phyloP scores from a whole-genome alignment of 2,329 filamentous ascomycete species.

The Ceratocystis destructans region DNA sequence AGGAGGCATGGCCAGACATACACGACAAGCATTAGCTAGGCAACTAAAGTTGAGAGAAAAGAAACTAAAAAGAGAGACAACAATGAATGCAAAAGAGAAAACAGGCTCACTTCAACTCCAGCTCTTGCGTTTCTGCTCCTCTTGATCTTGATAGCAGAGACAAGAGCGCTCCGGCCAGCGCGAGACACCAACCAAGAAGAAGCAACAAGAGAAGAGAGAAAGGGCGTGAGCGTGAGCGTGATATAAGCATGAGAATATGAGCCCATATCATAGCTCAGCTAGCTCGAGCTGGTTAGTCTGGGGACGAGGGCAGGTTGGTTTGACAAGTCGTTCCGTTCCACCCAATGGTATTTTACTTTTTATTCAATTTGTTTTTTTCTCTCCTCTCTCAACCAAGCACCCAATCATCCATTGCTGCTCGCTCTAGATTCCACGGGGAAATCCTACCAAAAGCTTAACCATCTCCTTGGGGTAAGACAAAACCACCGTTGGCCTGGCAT shows the following conservation, averaged over 20 bases:
- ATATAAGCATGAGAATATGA: background rate
- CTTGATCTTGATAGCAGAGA: background rate
- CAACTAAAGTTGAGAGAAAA: background rate
- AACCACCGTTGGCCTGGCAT: background rate
- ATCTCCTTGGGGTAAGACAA: background rate
- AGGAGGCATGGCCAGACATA: background rate
- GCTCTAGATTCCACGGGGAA: background rate
- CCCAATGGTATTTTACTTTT: background rate
- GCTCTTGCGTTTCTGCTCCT: background rate
- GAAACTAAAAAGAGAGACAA: background rate
- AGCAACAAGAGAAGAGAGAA: background rate
- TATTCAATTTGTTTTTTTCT: background rate
- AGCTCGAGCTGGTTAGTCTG: too few species aligned
- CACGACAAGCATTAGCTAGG: background rate
- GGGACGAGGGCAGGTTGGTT: background rate
- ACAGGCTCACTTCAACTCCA: background rate
- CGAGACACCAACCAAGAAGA: background rate
- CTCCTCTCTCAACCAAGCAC: background rate
- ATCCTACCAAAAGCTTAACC: slow-evolving; percentile 7
- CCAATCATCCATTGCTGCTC: background rate
- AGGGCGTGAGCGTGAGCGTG: too few species aligned
- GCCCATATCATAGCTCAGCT: background rate
- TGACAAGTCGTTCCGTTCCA: background rate
- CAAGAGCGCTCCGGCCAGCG: background rate
- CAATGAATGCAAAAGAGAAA: background rate